Percentiles rank a stretch among this genome's conserved stretches.
These are phyloP conservation scores for Ganoderma meredithae DNA, from an alignment of 1,284 basidiomycete species.

Conservation along the genomic window DNA sequence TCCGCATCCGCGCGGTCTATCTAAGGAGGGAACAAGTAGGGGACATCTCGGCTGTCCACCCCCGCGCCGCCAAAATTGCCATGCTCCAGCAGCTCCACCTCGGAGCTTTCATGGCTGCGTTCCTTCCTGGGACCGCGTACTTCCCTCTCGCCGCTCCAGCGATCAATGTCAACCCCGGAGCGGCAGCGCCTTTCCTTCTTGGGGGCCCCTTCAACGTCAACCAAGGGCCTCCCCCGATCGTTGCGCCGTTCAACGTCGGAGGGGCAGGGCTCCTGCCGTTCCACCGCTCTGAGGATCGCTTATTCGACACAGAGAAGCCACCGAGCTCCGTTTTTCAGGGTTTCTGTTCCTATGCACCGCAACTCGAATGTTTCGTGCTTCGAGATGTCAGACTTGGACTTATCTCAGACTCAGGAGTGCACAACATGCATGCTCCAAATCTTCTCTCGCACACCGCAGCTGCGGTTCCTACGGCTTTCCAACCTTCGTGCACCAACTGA, in stretches of 20 bases:
- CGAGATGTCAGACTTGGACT: background rate
- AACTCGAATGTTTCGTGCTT: background rate
- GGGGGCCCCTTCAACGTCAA: too few species aligned
- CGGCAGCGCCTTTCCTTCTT: too few species aligned
- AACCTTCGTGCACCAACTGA: background rate
- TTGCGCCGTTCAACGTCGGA: background rate
- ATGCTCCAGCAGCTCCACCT: too few species aligned
- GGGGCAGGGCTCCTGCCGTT: background rate
- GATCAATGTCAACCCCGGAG: too few species aligned
- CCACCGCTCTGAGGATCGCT: background rate
- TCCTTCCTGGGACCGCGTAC: too few species aligned
- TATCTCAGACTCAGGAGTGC: too few species aligned
- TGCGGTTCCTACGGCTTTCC: background rate
- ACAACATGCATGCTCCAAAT: background rate
- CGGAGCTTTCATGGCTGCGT: too few species aligned
- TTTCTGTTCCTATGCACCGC: background rate
- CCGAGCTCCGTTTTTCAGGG: background rate
- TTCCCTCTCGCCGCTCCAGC: too few species aligned
- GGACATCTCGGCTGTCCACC: background rate
- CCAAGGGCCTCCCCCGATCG: too few species aligned
- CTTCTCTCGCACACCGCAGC: background rate
- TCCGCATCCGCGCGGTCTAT: background rate
- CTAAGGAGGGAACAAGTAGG: background rate
- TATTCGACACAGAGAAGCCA: background rate
- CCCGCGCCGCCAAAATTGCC: background rate